phyloP scores from a whole-genome alignment of 768 basidiomycete genomes.

The Termitomyces bulborhizus region DNA sequence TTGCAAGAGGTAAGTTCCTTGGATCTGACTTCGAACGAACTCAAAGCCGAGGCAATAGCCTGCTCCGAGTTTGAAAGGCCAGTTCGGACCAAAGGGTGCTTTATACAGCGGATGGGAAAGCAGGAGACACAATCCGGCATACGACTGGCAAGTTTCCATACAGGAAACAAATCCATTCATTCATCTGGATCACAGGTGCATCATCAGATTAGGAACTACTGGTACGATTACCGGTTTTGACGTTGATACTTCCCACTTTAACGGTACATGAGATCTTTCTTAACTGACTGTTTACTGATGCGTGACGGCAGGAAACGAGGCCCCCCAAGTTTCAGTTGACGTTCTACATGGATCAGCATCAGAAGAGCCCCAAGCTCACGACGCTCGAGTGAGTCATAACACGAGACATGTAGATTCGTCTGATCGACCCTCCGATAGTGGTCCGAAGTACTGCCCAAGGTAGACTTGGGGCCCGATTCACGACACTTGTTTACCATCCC shows the following conservation, averaged over 20 bases:
- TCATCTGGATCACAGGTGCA: constrained; percentile 52
- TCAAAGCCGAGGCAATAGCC: constrained; percentile 45
- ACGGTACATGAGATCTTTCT: constrained; percentile 42
- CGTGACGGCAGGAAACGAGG: constrained; percentile 63
- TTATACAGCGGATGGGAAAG: constrained; percentile 94
- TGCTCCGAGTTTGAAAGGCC: constrained; percentile 85
- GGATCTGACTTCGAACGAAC: neutral
- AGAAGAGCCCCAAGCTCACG: constrained; percentile 39
- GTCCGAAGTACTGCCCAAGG: constrained; percentile 71
- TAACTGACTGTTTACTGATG: neutral
- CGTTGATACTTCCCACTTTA: constrained; percentile 93
- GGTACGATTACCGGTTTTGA: constrained; percentile 79
- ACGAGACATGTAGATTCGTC: neutral
- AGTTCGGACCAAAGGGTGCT: constrained; percentile 94
- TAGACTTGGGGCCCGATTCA: constrained; percentile 75
- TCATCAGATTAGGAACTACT: constrained; percentile 79
- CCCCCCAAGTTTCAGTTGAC: constrained; percentile 75
- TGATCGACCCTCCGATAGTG: constrained; percentile 48
- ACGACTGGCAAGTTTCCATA: constrained; percentile 68
- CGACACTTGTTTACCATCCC: constrained; percentile 82
- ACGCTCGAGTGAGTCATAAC: constrained; percentile 42
- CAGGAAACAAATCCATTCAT: neutral
- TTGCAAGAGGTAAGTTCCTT: constrained; percentile 62
- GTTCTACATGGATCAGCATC: constrained; percentile 39
- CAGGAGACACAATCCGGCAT: constrained; percentile 78